A percentile compares a stretch with the other conserved stretches of the same genome.
These are phyloP conservation scores for Pseudopyrenochaeta lycopersici DNA, from an alignment of 2,329 filamentous ascomycete genomes.

Conservation along the genomic window DNA sequence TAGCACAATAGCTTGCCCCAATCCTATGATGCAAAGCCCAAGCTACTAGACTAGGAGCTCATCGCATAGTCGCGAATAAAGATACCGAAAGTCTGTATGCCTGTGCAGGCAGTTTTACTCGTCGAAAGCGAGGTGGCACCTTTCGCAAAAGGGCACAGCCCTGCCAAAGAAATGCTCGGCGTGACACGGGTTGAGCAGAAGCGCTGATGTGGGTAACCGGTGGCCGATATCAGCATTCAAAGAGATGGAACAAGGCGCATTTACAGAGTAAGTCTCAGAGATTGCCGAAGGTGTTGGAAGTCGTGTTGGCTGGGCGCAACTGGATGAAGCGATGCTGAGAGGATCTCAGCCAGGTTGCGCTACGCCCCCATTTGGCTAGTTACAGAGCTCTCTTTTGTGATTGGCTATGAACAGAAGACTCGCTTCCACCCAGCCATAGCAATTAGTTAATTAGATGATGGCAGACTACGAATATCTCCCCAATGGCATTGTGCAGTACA, in stretches of 20 bases:
- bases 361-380: slow-evolving; percentile 12
- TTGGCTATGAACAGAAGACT: slow-evolving; percentile 18
- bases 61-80: slow-evolving; percentile 16
- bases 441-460: neutral
- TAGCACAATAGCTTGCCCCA: slow-evolving; percentile 32
- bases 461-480: neutral
- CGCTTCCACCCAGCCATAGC: slow-evolving; percentile 5
- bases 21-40: slow-evolving; percentile 18
- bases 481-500: neutral
- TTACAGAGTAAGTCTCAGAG: slow-evolving; percentile 14
- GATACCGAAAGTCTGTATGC: neutral
- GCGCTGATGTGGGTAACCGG: slow-evolving; percentile 4
- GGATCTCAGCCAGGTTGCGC: slow-evolving; percentile 18
- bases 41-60: slow-evolving; percentile 23
- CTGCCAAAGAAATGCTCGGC: slow-evolving; percentile 43
- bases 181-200: slow-evolving; percentile 24
- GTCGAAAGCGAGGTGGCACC: slow-evolving; percentile 15
- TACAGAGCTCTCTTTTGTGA: neutral
- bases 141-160: slow-evolving; percentile 26
- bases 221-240: neutral
- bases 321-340: slow-evolving; percentile 33
- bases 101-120: slow-evolving; percentile 4
- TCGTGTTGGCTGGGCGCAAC: slow-evolving; percentile 29
- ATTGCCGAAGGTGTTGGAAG: slow-evolving; percentile 27
- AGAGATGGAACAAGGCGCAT: slow-evolving; percentile 3